A percentile compares a stretch with the other conserved stretches of the same genome.
phyloP scores from a whole-genome alignment of 1,284 basidiomycete species.

The Phylloporus sp. region DNA sequence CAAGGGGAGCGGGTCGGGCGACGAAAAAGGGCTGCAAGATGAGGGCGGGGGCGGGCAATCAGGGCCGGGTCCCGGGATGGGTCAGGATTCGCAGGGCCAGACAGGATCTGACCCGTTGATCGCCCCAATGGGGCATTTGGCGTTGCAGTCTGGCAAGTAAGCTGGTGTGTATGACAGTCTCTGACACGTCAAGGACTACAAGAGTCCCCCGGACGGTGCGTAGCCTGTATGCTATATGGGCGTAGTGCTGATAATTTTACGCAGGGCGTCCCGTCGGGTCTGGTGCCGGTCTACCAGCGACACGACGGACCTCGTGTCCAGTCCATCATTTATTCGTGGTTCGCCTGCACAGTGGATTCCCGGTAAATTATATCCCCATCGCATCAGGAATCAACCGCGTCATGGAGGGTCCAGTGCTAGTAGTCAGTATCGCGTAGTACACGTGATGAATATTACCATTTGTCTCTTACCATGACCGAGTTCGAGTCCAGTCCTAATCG shows the following conservation, averaged over 20 bases:
- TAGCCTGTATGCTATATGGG: neutral
- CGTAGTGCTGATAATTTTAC: neutral
- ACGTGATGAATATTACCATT: constrained; percentile 8
- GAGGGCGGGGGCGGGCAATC: constrained; percentile 16
- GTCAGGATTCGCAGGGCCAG: constrained; percentile 24
- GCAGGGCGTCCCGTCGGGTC: constrained; percentile 3
- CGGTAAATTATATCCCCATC: constrained; percentile 21
- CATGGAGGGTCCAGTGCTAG: no score
- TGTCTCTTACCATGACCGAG: constrained; percentile 8
- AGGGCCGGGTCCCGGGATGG: neutral
- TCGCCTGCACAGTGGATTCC: neutral
- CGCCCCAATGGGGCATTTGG: constrained; percentile 25
- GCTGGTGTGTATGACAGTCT: neutral
- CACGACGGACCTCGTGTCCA: no score
- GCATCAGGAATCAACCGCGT: neutral
- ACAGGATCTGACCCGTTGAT: constrained; percentile 22
- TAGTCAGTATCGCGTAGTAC: constrained; percentile 2
- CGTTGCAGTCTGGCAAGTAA: constrained; percentile 25
- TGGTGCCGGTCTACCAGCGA: constrained; percentile 6
- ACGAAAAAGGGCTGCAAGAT: constrained; percentile 31
- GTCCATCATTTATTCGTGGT: constrained; percentile 11
- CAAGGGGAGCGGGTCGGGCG: constrained; percentile 19
- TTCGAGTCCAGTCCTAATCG: neutral
- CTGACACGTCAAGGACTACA: neutral
- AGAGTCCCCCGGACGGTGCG: constrained; percentile 8